A percentile compares a stretch with the other conserved stretches of the same genome.
phyloP scores from a whole-genome alignment of 2,329 filamentous ascomycete species.

The Albifimbria verrucaria region DNA sequence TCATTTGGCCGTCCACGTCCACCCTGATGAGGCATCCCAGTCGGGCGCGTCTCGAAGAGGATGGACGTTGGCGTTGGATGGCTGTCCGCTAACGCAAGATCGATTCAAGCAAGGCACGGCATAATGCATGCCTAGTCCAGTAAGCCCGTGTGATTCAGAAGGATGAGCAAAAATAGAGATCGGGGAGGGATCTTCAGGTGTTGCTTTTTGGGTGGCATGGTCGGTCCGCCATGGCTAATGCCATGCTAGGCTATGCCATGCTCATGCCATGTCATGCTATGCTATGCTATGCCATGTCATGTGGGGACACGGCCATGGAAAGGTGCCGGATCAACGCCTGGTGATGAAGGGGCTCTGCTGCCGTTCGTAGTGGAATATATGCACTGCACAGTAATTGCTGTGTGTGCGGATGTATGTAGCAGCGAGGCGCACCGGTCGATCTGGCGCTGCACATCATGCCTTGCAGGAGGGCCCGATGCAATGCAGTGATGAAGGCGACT shows the following conservation, averaged over 20 bases:
- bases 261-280: neutral
- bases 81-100: neutral
- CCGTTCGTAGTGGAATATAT: neutral
- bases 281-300: slow-evolving; percentile 7
- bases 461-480: neutral
- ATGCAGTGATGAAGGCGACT: neutral
- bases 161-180: neutral
- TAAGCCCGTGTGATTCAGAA: slow-evolving; percentile 2
- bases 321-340: too few relatives aligned
- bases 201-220: too few relatives aligned
- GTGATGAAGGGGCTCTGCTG: too few relatives aligned
- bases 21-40: too few relatives aligned
- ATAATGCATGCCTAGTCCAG: slow-evolving; percentile 1
- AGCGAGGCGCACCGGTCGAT: neutral
- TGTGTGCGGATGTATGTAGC: neutral
- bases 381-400: neutral
- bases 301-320: too few relatives aligned
- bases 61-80: neutral
- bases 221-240: too few relatives aligned
- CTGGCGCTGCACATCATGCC: neutral
- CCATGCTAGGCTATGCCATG: neutral
- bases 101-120: neutral
- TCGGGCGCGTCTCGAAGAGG: too few relatives aligned
- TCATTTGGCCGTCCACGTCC: too few relatives aligned
- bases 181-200: neutral